phyloP scores from a whole-genome alignment of 73 alveolate species.

The Effrenium voratum region DNA sequence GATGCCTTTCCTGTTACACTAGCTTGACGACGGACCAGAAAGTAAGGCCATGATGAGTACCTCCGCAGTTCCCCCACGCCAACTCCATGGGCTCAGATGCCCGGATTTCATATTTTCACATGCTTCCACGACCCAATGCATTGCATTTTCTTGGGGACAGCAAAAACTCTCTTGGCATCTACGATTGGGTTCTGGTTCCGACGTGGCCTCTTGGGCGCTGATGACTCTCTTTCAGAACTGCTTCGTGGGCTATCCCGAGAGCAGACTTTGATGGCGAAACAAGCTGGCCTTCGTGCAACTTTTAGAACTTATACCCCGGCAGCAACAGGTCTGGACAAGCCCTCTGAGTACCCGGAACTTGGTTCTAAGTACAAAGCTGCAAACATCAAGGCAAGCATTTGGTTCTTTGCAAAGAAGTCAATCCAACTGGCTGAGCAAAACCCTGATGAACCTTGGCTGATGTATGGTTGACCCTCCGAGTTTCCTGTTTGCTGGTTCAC shows the following conservation, averaged over 20 bases:
- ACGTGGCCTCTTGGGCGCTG: neutral
- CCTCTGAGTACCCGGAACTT: neutral
- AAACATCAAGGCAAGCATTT: neutral
- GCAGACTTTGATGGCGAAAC: neutral
- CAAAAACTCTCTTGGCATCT: neutral
- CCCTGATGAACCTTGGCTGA: neutral
- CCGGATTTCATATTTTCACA: neutral
- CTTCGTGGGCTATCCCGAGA: neutral
- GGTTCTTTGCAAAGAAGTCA: constrained; percentile 1
- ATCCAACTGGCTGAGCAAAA: neutral
- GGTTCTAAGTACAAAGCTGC: constrained; percentile 19
- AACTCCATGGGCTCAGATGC: neutral
- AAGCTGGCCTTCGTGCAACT: neutral
- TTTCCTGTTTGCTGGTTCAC: too few relatives aligned
- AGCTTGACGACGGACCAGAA: too few relatives aligned
- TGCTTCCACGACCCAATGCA: neutral
- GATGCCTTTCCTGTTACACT: too few relatives aligned
- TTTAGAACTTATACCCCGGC: constrained; percentile 33
- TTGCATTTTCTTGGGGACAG: neutral
- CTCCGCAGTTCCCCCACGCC: neutral
- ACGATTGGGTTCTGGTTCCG: neutral
- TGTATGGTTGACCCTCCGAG: neutral
- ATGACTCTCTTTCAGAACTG: neutral
- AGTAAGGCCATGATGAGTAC: neutral
- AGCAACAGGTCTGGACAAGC: neutral